Base-by-base conservation (phyloP, 768 basidiomycete genomes). In the Zangia roseola region DNA sequence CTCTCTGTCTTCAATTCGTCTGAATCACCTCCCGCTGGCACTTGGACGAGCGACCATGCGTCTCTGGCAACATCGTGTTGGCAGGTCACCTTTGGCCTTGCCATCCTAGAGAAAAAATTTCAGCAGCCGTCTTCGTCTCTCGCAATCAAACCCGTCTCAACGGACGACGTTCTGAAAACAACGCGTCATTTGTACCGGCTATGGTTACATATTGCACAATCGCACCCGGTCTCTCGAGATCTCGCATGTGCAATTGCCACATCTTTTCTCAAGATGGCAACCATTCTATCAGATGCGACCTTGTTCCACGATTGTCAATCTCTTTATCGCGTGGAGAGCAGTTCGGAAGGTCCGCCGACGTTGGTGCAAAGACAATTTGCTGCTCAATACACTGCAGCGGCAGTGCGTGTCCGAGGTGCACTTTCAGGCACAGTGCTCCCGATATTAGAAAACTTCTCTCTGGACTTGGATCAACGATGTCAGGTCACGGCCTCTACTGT, bases 231-330 rank as follows among this genome's bases (percentile, higher is more conserved):
- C 7, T 60, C 69, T n/a, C 71, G 71, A 19, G 50, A 53, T 34
- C 37, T 66, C 19, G 38, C 53, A 4, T 51, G 55, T 23, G 67
- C 68, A 8, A 63, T 79, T 30, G 53, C 71, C 5, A 63, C 70
- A 6, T 62, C 76, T 1, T 80, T 83, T 56, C 62, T 83, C 25
- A 75, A 68, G 37, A 57, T 81, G 26, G 71, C 79, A 8, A 70
- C 63, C 14, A 49, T 59, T n/a, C 62, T 73, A 6, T 56, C 52
- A 6, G 78, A 82, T 45, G 56, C 46, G 1, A 51, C 61, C 9
- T 55, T 83, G 10, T 62, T 68, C 28, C 60, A 67, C 6, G 69
- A 56, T 3, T 79, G 75, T 50, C 60, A 57, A 38, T 65, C 56
- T 10, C 71, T 71, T 42, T 70, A 63, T 50, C 43, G 53, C 16